Percentiles rank a stretch among this genome's conserved stretches.
These are phyloP conservation scores for Blastobotrys persicus DNA, from an alignment of 1,139 yeast species.

Conservation along the genomic window DNA sequence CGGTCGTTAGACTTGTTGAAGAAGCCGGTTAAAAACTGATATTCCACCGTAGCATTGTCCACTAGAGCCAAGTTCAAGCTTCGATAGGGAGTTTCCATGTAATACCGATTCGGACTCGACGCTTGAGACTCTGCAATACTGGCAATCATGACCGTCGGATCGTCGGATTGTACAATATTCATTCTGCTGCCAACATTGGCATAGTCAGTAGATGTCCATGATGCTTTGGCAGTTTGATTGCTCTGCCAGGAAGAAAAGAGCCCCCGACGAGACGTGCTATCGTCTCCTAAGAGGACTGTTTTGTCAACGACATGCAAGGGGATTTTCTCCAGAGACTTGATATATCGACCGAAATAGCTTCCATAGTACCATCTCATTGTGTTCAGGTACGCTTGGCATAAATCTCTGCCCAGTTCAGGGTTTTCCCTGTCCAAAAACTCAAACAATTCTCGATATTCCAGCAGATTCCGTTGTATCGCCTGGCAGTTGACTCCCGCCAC, in stretches of 20 bases:
- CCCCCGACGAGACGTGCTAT: constrained; percentile 14
- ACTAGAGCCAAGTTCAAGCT: constrained; percentile 71
- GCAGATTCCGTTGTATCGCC: constrained; percentile 63
- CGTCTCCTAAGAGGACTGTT: constrained; percentile 49
- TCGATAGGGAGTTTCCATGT: constrained; percentile 71
- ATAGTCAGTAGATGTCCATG: constrained; percentile 41
- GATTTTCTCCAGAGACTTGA: constrained; percentile 68
- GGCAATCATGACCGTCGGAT: constrained; percentile 69
- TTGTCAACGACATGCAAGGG: constrained; percentile 53
- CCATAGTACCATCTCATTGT: constrained; percentile 94
- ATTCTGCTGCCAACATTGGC: constrained; percentile 57
- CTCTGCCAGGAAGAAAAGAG: constrained; percentile 13
- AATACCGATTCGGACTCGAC: constrained; percentile 44
- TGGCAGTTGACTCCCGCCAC: constrained; percentile 57
- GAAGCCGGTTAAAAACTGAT: constrained; percentile 67
- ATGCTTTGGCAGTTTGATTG: not conserved
- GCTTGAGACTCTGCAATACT: constrained; percentile 82
- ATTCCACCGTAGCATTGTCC: constrained; percentile 79
- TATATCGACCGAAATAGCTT: constrained; percentile 73
- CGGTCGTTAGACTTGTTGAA: constrained; percentile 51
- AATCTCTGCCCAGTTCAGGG: constrained; percentile 67
- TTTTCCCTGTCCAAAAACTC: constrained; percentile 56
- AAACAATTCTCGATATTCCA: constrained; percentile 59
- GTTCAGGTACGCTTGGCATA: constrained; percentile 73
- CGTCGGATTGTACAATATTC: constrained; percentile 51